A percentile compares a stretch with the other conserved stretches of the same genome.
Conservation (phyloP, 345 rosid genomes). For the Sonneratia alba region DNA sequence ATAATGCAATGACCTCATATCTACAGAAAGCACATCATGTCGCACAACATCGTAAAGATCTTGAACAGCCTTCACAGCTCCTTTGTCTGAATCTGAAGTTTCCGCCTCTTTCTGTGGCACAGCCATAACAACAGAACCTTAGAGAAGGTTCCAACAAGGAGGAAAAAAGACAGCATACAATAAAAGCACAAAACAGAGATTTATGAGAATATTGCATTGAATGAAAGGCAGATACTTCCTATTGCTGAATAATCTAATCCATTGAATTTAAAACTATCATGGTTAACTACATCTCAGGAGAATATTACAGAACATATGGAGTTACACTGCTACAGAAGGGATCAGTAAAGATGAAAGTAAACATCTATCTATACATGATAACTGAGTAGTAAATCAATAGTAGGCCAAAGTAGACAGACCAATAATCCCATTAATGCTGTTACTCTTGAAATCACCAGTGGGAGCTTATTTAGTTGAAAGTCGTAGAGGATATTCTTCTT, state of each 20-base stretch:
- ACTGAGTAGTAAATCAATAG: neutral
- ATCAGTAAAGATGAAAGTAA: neutral
- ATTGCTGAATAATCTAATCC: neutral
- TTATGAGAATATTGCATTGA: neutral
- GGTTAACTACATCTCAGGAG: neutral
- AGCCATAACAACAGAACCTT: constrained; percentile 1
- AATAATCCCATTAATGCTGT: constrained; percentile 76
- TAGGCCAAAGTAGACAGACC: constrained; percentile 32
- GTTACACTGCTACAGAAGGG: neutral
- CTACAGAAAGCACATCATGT: constrained; percentile 57
- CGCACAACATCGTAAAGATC: constrained; percentile 95
- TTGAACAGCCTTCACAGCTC: constrained; percentile 85
- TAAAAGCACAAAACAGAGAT: neutral
- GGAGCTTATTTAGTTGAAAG: constrained; percentile 60
- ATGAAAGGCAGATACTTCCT: neutral
- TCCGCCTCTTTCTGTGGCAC: constrained; percentile 53
- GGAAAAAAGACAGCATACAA: neutral
- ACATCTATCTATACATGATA: neutral
- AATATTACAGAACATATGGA: neutral
- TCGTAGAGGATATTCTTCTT: constrained; percentile 42
- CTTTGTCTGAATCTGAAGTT: constrained; percentile 57
- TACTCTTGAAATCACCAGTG: constrained; percentile 69
- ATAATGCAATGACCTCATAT: constrained; percentile 50
- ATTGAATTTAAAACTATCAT: neutral
- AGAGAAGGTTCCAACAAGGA: neutral